These are phyloP conservation scores for Sanghuangporus sanghuang DNA, from an alignment of 1,284 basidiomycete genomes.

Conservation along the genomic window DNA sequence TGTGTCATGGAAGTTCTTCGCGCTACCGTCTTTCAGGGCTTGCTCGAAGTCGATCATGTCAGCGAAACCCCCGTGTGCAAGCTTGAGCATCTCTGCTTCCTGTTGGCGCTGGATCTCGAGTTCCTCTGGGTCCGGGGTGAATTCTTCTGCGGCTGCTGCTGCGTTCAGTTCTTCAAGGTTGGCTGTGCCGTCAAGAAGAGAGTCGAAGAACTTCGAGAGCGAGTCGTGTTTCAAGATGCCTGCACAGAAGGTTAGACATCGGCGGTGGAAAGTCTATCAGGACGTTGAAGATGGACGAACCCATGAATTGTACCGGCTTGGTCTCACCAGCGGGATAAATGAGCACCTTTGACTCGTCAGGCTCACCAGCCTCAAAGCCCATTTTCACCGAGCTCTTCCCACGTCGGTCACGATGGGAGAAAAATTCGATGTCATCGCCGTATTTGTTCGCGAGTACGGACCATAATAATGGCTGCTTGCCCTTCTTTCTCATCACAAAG, in stretches of 20 bases:
- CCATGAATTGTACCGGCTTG: constrained; percentile 53
- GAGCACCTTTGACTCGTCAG: constrained; percentile 59
- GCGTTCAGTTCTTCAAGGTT: constrained; percentile 42
- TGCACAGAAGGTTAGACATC: constrained; percentile 23
- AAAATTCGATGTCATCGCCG: constrained; percentile 60
- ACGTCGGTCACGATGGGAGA: constrained; percentile 62
- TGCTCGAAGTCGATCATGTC: constrained; percentile 50
- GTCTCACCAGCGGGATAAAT: constrained; percentile 56
- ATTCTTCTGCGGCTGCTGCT: constrained; percentile 35
- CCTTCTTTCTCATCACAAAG: constrained; percentile 68
- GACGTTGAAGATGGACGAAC: constrained; percentile 30
- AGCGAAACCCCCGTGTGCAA: constrained; percentile 45
- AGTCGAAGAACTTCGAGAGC: constrained; percentile 62
- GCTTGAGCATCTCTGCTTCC: constrained; percentile 46
- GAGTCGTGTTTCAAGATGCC: constrained; percentile 62
- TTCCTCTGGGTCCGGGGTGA: constrained; percentile 37
- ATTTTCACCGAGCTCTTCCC: constrained; percentile 52
- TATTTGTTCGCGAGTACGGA: constrained; percentile 78
- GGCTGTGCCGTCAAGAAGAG: constrained; percentile 58
- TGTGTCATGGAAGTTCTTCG: constrained; percentile 38
- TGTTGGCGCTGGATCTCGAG: constrained; percentile 44
- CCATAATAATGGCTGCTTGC: constrained; percentile 81
- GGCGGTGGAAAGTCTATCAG: not conserved
- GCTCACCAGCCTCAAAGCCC: constrained; percentile 47
- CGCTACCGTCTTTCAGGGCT: constrained; percentile 39